Percentiles rank a stretch among this genome's conserved stretches.
Evolutionary conservation across 2,329 filamentous ascomycete species (phyloP).

Genomic region (Scedosporium apiospermum): DNA sequence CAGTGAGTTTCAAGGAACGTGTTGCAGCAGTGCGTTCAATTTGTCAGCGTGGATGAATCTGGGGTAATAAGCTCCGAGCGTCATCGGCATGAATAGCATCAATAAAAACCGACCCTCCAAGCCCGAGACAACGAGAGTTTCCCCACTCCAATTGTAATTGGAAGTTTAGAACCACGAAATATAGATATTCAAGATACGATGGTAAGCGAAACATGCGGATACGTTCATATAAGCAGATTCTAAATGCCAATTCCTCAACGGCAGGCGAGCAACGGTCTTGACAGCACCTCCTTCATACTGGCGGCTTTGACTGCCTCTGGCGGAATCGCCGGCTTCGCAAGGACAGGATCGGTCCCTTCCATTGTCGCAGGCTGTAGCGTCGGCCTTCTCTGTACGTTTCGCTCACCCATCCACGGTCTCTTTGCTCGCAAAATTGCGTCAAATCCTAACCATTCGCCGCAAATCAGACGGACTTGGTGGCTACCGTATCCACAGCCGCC

Average conservation of each 20-base stretch:
- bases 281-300: slow-evolving; percentile 64
- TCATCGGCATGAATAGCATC: too few relatives aligned
- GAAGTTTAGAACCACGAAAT: not conserved
- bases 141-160: not conserved
- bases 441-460: slow-evolving; percentile 1
- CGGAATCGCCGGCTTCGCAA: slow-evolving; percentile 76
- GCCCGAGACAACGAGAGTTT: not conserved
- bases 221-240: not conserved
- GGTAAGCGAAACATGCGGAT: not conserved
- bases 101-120: not conserved
- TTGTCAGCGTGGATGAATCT: too few relatives aligned
- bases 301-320: slow-evolving; percentile 76
- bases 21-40: not conserved
- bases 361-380: slow-evolving; percentile 78
- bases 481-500: slow-evolving; percentile 64
- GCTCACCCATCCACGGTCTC: not conserved
- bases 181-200: not conserved
- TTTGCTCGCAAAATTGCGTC: not conserved
- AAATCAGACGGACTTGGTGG: slow-evolving; percentile 63
- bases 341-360: slow-evolving; percentile 79
- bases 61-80: too few relatives aligned
- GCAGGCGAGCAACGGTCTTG: slow-evolving; percentile 6
- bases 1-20: too few relatives aligned
- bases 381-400: slow-evolving; percentile 52
- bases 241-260: not conserved